Percentiles rank a stretch among this genome's conserved stretches.
Conservation (phyloP, 2,329 filamentous ascomycete genomes). For the Elsinoe arachidis region DNA sequence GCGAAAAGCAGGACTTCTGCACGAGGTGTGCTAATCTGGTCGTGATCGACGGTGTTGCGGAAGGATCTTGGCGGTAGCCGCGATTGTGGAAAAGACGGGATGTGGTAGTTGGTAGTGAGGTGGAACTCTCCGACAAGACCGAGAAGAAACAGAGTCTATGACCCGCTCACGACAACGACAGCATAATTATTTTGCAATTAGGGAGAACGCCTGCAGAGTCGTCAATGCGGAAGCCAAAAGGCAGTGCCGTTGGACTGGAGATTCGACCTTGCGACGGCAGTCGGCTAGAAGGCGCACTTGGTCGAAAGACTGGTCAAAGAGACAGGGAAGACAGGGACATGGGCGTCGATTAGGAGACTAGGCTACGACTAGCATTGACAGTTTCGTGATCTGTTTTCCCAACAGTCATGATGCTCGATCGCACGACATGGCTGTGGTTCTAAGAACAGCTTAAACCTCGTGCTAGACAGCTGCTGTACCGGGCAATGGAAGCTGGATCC, state of each 20-base stretch:
- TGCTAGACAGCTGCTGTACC: background rate
- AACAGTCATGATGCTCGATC: background rate
- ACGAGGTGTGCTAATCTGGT: slow-evolving; percentile 8
- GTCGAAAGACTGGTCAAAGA: background rate
- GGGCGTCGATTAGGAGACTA: slow-evolving; percentile 7
- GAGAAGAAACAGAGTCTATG: background rate
- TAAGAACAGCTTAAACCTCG: background rate
- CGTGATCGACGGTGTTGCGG: slow-evolving; percentile 9
- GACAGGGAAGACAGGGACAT: background rate
- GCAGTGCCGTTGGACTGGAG: background rate
- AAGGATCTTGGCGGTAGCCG: slow-evolving; percentile 7
- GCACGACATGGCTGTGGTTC: background rate
- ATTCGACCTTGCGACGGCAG: slow-evolving; percentile 2
- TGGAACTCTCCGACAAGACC: background rate
- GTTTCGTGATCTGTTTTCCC: slow-evolving; percentile 3
- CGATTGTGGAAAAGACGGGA: background rate
- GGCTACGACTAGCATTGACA: background rate
- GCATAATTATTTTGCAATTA: background rate
- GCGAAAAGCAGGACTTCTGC: slow-evolving; percentile 4
- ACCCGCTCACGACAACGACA: no score
- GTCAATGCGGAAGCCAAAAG: background rate
- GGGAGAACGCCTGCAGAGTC: background rate
- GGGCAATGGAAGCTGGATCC: no score
- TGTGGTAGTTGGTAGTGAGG: background rate
- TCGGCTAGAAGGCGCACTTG: background rate